Percentiles rank a stretch among this genome's conserved stretches.
Conservation (phyloP, 768 basidiomycete species). For the Phlegmacium glaucopus region DNA sequence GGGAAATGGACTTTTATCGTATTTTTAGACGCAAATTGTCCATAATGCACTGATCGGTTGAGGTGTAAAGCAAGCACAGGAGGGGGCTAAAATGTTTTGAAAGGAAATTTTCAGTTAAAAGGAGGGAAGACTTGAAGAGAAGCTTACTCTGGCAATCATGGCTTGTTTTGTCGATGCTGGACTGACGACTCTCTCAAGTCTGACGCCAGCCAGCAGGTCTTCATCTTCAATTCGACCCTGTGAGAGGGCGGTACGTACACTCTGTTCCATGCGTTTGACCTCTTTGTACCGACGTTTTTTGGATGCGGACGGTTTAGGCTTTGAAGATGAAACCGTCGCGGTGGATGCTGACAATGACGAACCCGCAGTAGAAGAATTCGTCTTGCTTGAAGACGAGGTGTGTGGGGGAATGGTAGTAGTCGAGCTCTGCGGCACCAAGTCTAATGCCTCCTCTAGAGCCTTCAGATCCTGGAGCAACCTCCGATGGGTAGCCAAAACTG, state of each 20-base stretch:
- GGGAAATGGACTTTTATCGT: constrained; percentile 77
- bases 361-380: not conserved
- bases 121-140: constrained; percentile 2
- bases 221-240: constrained; percentile 83
- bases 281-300: constrained; percentile 78
- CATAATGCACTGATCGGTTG: constrained; percentile 81
- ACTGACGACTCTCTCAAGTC: constrained; percentile 74
- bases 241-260: constrained; percentile 61
- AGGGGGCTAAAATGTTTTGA: constrained; percentile 61
- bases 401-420: not conserved
- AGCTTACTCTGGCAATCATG: constrained; percentile 83
- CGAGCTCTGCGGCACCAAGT: constrained; percentile 8
- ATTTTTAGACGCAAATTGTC: constrained; percentile 83
- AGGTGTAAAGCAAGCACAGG: constrained; percentile 85
- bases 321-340: constrained; percentile 15
- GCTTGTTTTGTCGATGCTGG: constrained; percentile 81
- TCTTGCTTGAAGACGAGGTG: not conserved
- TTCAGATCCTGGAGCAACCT: constrained; percentile 63
- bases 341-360: constrained; percentile 9
- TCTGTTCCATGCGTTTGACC: constrained; percentile 57
- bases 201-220: constrained; percentile 58
- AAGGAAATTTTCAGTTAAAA: not conserved
- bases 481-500: constrained; percentile 71
- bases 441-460: constrained; percentile 44
- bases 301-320: constrained; percentile 52